Conservation (phyloP, 1,284 basidiomycete genomes). For the Athelia psychrophila region DNA sequence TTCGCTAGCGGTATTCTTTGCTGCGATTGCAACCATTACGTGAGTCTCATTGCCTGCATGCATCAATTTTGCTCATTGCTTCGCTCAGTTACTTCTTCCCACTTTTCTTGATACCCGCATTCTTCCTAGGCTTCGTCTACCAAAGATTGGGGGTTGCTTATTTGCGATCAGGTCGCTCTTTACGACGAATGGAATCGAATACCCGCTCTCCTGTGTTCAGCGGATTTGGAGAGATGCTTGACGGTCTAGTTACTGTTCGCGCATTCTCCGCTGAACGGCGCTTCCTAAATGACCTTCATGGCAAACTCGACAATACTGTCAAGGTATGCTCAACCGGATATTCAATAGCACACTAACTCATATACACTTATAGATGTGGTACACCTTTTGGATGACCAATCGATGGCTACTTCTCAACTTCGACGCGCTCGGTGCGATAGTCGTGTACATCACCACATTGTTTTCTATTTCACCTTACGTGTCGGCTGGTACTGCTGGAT, state of each 20-base stretch:
- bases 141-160: slow-evolving; percentile 53
- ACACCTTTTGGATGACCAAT: slow-evolving; percentile 79
- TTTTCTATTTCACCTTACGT: slow-evolving; percentile 9
- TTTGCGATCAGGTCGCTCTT: slow-evolving; percentile 50
- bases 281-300: slow-evolving; percentile 12
- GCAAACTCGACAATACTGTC: slow-evolving; percentile 12
- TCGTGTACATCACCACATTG: slow-evolving; percentile 15
- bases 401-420: slow-evolving; percentile 78
- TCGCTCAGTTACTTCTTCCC: slow-evolving; percentile 48
- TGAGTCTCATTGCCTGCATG: slow-evolving; percentile 9
- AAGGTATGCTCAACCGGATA: slow-evolving; percentile 8
- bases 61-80: slow-evolving; percentile 3
- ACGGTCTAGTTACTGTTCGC: slow-evolving; percentile 55
- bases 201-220: slow-evolving; percentile 56
- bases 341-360: neutral
- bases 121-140: slow-evolving; percentile 47
- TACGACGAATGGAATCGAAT: slow-evolving; percentile 63
- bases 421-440: slow-evolving; percentile 9
- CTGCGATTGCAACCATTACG: slow-evolving; percentile 28
- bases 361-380: slow-evolving; percentile 57
- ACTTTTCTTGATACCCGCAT: slow-evolving; percentile 55
- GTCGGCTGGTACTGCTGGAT: slow-evolving; percentile 11
- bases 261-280: slow-evolving; percentile 14
- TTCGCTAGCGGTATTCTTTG: slow-evolving; percentile 44
- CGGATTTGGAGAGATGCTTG: slow-evolving; percentile 68